These are phyloP conservation scores for Tolypocladium ophioglossoides DNA, from an alignment of 2,329 filamentous ascomycete species.

Conservation along the genomic window DNA sequence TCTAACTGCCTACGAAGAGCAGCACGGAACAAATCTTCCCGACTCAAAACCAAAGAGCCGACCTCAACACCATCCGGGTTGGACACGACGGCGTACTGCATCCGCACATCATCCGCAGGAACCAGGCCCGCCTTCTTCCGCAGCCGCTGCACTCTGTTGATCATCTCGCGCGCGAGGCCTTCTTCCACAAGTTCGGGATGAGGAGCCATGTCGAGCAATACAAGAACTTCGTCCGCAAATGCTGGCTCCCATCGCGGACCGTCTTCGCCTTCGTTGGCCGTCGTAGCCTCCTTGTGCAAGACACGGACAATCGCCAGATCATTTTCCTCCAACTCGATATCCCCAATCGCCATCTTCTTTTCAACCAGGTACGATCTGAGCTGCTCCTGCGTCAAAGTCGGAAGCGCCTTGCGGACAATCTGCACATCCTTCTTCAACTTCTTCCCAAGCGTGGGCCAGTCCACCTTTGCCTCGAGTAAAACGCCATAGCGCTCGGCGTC, in stretches of 20 bases:
- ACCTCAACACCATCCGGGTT: neutral
- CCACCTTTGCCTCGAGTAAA: slow-evolving; percentile 68
- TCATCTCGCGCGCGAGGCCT: slow-evolving; percentile 49
- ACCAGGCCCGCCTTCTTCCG: slow-evolving; percentile 12
- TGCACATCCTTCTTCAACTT: slow-evolving; percentile 85
- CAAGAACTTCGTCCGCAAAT: slow-evolving; percentile 45
- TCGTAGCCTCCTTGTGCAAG: slow-evolving; percentile 1
- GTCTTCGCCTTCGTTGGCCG: neutral
- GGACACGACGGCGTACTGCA: neutral
- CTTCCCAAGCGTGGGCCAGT: slow-evolving; percentile 83
- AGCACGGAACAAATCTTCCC: neutral
- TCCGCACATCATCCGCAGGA: neutral
- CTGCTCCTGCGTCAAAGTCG: slow-evolving; percentile 59
- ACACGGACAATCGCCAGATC: slow-evolving; percentile 43
- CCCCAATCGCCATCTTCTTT: slow-evolving; percentile 46
- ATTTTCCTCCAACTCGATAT: slow-evolving; percentile 31
- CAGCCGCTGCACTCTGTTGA: slow-evolving; percentile 36
- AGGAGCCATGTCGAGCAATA: slow-evolving; percentile 63
- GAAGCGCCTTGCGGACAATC: slow-evolving; percentile 76
- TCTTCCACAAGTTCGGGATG: slow-evolving; percentile 74
- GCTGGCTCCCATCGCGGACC: slow-evolving; percentile 12
- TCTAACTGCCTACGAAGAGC: neutral
- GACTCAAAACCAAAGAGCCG: neutral
- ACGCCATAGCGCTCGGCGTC: slow-evolving; percentile 80
- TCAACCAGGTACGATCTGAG: slow-evolving; percentile 62